Conservation (phyloP, 768 basidiomycete species). For the Pilatotrama ljubarskyi region DNA sequence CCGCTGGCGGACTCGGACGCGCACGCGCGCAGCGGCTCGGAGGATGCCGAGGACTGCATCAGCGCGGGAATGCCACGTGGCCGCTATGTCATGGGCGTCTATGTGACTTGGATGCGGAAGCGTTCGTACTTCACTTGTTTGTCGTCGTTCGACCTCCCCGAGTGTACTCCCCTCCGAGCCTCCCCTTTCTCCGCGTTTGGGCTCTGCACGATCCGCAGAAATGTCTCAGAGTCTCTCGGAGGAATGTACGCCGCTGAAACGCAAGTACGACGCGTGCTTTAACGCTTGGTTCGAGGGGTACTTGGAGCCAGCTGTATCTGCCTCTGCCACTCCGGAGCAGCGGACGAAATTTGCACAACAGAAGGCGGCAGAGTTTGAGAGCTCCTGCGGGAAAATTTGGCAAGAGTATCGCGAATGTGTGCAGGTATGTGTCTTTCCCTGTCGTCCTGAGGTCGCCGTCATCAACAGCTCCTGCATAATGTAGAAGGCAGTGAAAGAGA, state of each 20-base stretch:
- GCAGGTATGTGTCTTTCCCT: slow-evolving; percentile 54
- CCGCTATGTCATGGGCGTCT: slow-evolving; percentile 19
- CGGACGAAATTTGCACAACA: slow-evolving; percentile 64
- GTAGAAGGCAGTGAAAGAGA: slow-evolving; percentile 78
- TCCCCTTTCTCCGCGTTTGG: background rate
- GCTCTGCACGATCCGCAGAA: background rate
- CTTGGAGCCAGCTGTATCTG: slow-evolving; percentile 71
- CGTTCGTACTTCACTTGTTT: slow-evolving; percentile 5
- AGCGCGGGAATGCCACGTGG: slow-evolving; percentile 9
- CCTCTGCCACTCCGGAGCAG: slow-evolving; percentile 47
- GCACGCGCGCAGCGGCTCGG: background rate
- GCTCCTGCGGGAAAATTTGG: slow-evolving; percentile 84
- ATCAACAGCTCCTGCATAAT: background rate
- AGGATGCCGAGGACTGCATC: background rate
- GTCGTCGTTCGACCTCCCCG: slow-evolving; percentile 12
- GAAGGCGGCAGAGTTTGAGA: slow-evolving; percentile 88
- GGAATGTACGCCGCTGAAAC: slow-evolving; percentile 89
- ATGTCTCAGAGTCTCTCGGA: slow-evolving; percentile 83
- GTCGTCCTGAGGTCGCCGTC: background rate
- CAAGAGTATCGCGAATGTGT: slow-evolving; percentile 77
- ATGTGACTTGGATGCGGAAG: slow-evolving; percentile 11
- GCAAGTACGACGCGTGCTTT: slow-evolving; percentile 91
- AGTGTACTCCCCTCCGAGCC: background rate
- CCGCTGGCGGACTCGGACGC: background rate
- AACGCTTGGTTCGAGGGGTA: slow-evolving; percentile 98